A percentile compares a stretch with the other conserved stretches of the same genome.
Conservation (phyloP, 257 asterid species). For the Perilla frutescens region DNA sequence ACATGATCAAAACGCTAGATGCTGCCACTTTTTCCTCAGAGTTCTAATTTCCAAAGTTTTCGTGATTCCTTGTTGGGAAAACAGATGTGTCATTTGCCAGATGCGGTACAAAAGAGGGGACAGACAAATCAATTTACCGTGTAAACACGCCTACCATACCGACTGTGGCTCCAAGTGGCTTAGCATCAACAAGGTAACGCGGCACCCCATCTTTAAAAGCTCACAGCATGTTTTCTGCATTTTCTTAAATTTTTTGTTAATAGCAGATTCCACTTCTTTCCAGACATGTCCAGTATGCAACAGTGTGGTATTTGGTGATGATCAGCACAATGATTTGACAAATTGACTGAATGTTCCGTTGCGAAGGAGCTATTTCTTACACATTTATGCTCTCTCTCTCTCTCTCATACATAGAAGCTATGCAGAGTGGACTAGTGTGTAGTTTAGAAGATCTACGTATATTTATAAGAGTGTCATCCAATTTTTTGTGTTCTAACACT, state of each 20-base stretch:
- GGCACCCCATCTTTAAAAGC: background rate
- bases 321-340: conserved; percentile 43
- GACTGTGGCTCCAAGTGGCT: conserved; percentile 93
- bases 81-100: conserved; percentile 92
- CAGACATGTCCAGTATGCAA: conserved; percentile 95
- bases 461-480: conserved; percentile 32
- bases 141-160: conserved; percentile 86
- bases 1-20: background rate
- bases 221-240: background rate
- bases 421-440: conserved; percentile 39
- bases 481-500: conserved; percentile 16
- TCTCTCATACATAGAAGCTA: conserved; percentile 42
- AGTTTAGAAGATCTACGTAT: conserved; percentile 32
- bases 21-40: background rate
- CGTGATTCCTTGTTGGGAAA: conserved; percentile 32
- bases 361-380: conserved; percentile 33
- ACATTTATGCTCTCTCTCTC: conserved; percentile 31
- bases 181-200: conserved; percentile 81
- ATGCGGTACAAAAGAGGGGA: conserved; percentile 91
- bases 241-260: conserved; percentile 8
- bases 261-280: conserved; percentile 22
- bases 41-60: background rate
- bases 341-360: conserved; percentile 7
- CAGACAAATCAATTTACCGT: conserved; percentile 74
- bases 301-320: conserved; percentile 67